Percentiles rank a stretch among this genome's conserved stretches.
These are phyloP conservation scores for Thalassiosira ordinaria DNA, from an alignment of 352 stramenopile species.

Conservation along the genomic window DNA sequence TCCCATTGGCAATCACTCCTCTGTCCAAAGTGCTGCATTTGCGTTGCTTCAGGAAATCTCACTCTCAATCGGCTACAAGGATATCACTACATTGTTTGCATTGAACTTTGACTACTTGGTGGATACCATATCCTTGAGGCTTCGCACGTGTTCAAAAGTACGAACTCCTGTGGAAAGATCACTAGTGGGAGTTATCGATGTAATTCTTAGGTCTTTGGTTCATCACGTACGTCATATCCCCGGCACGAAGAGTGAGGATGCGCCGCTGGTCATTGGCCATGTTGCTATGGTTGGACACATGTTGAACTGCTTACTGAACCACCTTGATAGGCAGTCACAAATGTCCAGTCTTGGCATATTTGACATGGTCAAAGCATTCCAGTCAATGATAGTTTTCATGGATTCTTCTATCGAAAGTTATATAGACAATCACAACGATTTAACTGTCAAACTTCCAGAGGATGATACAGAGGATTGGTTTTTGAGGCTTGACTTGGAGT, in stretches of 20 bases:
- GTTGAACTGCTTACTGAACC: constrained; percentile 41
- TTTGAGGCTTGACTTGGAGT: constrained; percentile 39
- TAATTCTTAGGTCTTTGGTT: constrained; percentile 37
- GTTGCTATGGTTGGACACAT: constrained; percentile 44
- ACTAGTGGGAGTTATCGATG: constrained; percentile 45
- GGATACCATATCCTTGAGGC: constrained; percentile 40
- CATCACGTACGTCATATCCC: background rate
- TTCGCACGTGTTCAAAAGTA: constrained; percentile 39
- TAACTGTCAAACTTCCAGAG: background rate
- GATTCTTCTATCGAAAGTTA: constrained; percentile 32
- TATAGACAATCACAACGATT: background rate
- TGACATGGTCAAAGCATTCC: constrained; percentile 44
- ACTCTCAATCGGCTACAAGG: constrained; percentile 6
- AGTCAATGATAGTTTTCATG: constrained; percentile 50
- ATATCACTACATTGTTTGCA: constrained; percentile 39
- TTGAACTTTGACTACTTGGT: constrained; percentile 65
- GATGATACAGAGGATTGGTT: constrained; percentile 30
- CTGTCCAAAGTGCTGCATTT: constrained; percentile 38
- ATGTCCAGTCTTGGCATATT: constrained; percentile 27
- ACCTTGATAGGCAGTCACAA: constrained; percentile 28
- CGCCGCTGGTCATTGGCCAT: constrained; percentile 7
- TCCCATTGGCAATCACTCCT: constrained; percentile 45
- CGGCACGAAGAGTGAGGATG: background rate
- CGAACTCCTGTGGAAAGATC: constrained; percentile 26
- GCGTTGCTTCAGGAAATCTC: constrained; percentile 37